phyloP scores from a whole-genome alignment of 192 early-diverging fungal genomes.

The Entophlyctis luteolus region DNA sequence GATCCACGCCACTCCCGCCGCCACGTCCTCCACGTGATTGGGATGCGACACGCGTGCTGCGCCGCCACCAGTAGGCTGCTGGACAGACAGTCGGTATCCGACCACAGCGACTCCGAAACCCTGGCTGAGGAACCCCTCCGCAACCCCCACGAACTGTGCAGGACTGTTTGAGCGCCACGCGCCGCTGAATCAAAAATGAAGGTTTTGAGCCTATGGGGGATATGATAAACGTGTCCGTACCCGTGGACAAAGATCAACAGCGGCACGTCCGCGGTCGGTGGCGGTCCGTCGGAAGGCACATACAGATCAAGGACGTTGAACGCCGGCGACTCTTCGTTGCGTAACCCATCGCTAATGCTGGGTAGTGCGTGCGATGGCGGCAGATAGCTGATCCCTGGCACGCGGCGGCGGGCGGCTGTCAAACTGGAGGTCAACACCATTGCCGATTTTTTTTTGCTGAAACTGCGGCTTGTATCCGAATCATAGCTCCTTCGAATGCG shows the following conservation, averaged over 20 bases:
- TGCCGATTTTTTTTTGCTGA: too few relatives aligned
- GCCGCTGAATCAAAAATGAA: slow-evolving; percentile 72
- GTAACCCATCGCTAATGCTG: too few relatives aligned
- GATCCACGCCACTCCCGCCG: slow-evolving; percentile 52
- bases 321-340: background rate
- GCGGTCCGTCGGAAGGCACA: background rate
- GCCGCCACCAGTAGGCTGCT: background rate
- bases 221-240: background rate
- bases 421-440: too few relatives aligned
- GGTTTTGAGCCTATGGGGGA: background rate
- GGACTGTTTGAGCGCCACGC: slow-evolving; percentile 76
- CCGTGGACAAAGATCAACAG: background rate
- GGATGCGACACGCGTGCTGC: slow-evolving; percentile 49
- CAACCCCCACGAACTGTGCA: slow-evolving; percentile 49
- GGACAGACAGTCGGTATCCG: slow-evolving; percentile 64
- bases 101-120: slow-evolving; percentile 62
- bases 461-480: too few relatives aligned
- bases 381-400: too few relatives aligned
- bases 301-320: slow-evolving; percentile 18
- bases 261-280: background rate
- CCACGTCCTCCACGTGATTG: slow-evolving; percentile 62
- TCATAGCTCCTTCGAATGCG: too few relatives aligned
- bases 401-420: too few relatives aligned
- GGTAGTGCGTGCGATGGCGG: too few relatives aligned
- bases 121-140: slow-evolving; percentile 40